Percentiles rank a stretch among this genome's conserved stretches.
Evolutionary conservation across 305 asterid species (phyloP).

Genomic region (Rubia peregrina): DNA sequence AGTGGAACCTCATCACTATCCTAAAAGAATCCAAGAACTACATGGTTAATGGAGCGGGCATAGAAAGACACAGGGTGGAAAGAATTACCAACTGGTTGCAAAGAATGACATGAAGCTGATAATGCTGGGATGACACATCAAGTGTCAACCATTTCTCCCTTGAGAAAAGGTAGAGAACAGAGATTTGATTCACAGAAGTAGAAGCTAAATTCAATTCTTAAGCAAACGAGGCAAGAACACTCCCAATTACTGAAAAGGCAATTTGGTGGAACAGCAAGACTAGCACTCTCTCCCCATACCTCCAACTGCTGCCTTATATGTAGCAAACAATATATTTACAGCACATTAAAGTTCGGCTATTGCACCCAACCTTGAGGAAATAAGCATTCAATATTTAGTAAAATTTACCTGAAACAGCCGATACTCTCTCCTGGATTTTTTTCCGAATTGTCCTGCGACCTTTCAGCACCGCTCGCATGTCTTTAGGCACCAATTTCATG

Average conservation of each 20-base stretch:
- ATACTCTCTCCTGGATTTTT: constrained; percentile 82
- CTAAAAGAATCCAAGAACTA: neutral
- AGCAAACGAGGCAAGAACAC: neutral
- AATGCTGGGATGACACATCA: neutral
- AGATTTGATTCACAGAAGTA: neutral
- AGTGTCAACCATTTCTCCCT: neutral
- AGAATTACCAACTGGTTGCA: neutral
- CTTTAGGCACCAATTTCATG: constrained; percentile 62
- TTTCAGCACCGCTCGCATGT: constrained; percentile 41
- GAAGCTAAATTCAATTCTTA: neutral
- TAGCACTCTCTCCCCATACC: neutral
- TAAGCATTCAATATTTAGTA: neutral
- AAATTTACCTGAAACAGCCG: constrained; percentile 54
- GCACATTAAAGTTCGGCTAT: neutral
- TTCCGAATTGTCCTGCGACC: constrained; percentile 61
- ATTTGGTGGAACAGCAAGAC: neutral
- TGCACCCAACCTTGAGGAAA: neutral
- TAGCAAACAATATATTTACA: neutral
- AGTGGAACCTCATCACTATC: neutral
- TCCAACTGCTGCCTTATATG: neutral
- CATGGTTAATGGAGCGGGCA: too few species aligned
- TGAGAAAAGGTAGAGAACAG: neutral
- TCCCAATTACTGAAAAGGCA: neutral
- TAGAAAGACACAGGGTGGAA: neutral
- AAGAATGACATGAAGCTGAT: neutral